These are phyloP conservation scores for Suillus hirtellus DNA, from an alignment of 768 basidiomycete species.

Conservation along the genomic window DNA sequence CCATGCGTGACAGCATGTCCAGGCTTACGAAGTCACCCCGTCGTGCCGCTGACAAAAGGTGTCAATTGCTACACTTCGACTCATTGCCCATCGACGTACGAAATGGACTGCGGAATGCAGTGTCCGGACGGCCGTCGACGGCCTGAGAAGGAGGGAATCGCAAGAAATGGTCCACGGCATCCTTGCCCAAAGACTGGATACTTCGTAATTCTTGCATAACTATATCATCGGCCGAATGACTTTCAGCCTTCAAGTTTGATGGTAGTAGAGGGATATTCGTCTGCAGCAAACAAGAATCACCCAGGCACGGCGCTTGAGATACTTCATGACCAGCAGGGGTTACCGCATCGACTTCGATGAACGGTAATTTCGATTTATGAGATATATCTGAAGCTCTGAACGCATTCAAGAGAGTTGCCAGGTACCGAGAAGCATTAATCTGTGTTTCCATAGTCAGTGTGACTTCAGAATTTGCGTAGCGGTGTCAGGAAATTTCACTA, in stretches of 20 bases:
- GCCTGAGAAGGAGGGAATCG: slow-evolving; percentile 50
- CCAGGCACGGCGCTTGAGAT: slow-evolving; percentile 42
- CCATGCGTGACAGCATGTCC: slow-evolving; percentile 36
- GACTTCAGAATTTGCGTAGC: slow-evolving; percentile 7
- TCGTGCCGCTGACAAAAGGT: slow-evolving; percentile 18
- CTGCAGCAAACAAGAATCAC: slow-evolving; percentile 49
- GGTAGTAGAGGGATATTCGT: slow-evolving; percentile 52
- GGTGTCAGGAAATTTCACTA: slow-evolving; percentile 24
- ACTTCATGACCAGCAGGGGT: background rate
- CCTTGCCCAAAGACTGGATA: slow-evolving; percentile 34
- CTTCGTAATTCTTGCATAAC: slow-evolving; percentile 43
- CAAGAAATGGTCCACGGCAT: slow-evolving; percentile 40
- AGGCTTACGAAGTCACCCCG: slow-evolving; percentile 41
- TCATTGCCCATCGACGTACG: slow-evolving; percentile 36
- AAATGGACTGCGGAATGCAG: slow-evolving; percentile 50
- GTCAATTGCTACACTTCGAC: slow-evolving; percentile 21
- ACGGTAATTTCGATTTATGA: background rate
- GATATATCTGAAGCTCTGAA: background rate
- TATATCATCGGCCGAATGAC: slow-evolving; percentile 38
- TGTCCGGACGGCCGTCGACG: slow-evolving; percentile 52
- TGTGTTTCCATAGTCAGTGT: slow-evolving; percentile 21
- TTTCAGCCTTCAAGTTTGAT: slow-evolving; percentile 23
- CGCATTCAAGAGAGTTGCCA: slow-evolving; percentile 35
- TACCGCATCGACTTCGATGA: background rate
- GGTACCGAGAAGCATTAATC: slow-evolving; percentile 46